phyloP scores from a whole-genome alignment of 345 rosid genomes.

The Eucalyptus virginea region DNA sequence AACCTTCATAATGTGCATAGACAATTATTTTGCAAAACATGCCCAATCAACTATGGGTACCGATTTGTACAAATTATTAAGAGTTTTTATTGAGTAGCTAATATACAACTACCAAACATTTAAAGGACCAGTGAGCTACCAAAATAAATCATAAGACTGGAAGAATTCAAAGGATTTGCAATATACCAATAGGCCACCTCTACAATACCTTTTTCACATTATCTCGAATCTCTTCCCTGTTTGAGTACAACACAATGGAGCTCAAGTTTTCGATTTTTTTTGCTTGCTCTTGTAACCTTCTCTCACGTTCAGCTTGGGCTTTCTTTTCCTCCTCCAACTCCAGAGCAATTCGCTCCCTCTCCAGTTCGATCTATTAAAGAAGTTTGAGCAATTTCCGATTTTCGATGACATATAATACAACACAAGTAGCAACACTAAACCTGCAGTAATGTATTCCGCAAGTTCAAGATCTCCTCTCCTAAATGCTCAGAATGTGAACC shows the following conservation, averaged over 20 bases:
- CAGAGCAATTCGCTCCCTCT: conserved; percentile 84
- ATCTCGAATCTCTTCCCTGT: conserved; percentile 62
- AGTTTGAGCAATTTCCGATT: not conserved
- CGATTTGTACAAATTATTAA: not conserved
- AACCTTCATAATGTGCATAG: not conserved
- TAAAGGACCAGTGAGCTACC: not conserved
- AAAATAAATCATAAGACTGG: not conserved
- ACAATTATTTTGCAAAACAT: not conserved
- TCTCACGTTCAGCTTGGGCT: conserved; percentile 89
- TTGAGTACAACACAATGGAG: conserved; percentile 77
- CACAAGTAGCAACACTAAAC: conserved; percentile 14
- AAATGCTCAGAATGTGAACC: conserved; percentile 83
- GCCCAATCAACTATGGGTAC: not conserved
- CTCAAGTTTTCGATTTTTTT: conserved; percentile 81
- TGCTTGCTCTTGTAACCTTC: conserved; percentile 86
- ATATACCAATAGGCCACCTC: not conserved
- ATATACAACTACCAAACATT: not conserved
- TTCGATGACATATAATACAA: not conserved
- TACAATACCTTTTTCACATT: conserved; percentile 52
- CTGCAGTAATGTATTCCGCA: conserved; percentile 84
- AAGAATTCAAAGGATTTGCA: not conserved
- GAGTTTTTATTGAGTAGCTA: not conserved
- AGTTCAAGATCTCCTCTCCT: conserved; percentile 82
- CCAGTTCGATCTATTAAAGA: conserved; percentile 65
- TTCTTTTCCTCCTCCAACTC: conserved; percentile 97